Base-by-base conservation (phyloP, 2,329 filamentous ascomycete genomes). In the Ophiostoma piceae region DNA sequence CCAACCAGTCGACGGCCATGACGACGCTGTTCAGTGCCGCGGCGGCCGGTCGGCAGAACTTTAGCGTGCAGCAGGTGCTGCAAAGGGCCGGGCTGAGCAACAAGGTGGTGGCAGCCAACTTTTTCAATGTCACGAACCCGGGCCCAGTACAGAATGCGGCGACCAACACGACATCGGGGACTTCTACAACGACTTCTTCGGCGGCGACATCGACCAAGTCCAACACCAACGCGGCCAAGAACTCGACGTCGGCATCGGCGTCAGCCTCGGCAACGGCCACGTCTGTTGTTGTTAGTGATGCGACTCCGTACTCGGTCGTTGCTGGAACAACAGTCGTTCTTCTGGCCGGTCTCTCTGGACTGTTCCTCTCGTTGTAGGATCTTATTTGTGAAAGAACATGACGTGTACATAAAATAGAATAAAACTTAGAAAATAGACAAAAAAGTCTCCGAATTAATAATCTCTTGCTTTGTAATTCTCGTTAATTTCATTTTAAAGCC, bases 101-200 rank as follows among this genome's bases (percentile, higher is more conserved):
- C 67, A 74, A 74, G 66, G 76, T 80, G 1, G 77, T 80, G 5
- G 79, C 79, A 0, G 79, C 78, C 19, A 79, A 79, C 69, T 81
- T 75, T 70, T 81, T 57, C 51, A 57, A 57, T 22, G 51, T 57
- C 9, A 57, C 51, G 3, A 57, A 57, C 11, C 51, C 51, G 1
- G 51, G 51, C 22, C 51, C 51, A 3, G 51, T 57, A 8, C 51
- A 57, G n/a, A 22, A 12, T 26, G 22, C n/a, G 9, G 11, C 51
- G 9, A 26, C n/a, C 7, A 57, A 57, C 51, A 57, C 51, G n/a
- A 57, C 51, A 8, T 57, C 22, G 51, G 39, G 2, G 39, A 8
- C n/a, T 3, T 11, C 51, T n/a, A n/a, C 47, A 6, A n/a, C 47
- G 2, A 22, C 51, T 14, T 29, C 51, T 7, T 57, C 51, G 5